Conservation (phyloP, 257 asterid species). For the Jacaranda mimosifolia region DNA sequence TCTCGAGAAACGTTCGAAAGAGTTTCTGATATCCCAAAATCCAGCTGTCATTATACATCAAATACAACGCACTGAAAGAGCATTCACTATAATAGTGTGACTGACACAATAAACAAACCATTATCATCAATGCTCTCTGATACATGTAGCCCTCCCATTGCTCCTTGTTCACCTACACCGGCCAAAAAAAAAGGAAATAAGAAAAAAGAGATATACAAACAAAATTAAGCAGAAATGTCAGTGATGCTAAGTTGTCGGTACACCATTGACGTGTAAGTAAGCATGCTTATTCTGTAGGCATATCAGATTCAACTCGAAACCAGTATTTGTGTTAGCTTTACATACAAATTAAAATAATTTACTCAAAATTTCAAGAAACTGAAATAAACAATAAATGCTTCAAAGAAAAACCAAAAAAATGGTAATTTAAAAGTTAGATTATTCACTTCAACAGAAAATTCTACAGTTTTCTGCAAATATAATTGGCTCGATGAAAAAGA, state of each 20-base stretch:
- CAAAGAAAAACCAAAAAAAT: background rate
- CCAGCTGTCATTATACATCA: constrained; percentile 20
- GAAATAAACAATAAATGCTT: background rate
- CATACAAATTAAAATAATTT: background rate
- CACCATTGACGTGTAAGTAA: background rate
- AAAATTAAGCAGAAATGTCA: background rate
- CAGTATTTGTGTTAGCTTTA: background rate
- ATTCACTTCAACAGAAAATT: background rate
- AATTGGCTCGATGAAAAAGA: constrained; percentile 14
- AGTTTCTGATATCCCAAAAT: constrained; percentile 59
- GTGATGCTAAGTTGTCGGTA: background rate
- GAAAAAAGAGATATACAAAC: background rate
- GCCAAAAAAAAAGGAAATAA: constrained; percentile 21
- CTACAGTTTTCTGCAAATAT: background rate
- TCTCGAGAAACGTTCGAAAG: constrained; percentile 71
- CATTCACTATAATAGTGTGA: constrained; percentile 16
- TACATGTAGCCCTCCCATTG: constrained; percentile 28
- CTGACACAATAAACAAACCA: constrained; percentile 51
- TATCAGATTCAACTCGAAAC: background rate
- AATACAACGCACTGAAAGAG: constrained; percentile 1
- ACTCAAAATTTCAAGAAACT: background rate
- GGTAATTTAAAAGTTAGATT: background rate
- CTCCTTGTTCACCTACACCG: constrained; percentile 54
- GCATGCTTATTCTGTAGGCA: background rate
- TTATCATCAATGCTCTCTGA: constrained; percentile 49